These are phyloP conservation scores for Golubevia pallescens DNA, from an alignment of 1,284 basidiomycete genomes.

Conservation along the genomic window DNA sequence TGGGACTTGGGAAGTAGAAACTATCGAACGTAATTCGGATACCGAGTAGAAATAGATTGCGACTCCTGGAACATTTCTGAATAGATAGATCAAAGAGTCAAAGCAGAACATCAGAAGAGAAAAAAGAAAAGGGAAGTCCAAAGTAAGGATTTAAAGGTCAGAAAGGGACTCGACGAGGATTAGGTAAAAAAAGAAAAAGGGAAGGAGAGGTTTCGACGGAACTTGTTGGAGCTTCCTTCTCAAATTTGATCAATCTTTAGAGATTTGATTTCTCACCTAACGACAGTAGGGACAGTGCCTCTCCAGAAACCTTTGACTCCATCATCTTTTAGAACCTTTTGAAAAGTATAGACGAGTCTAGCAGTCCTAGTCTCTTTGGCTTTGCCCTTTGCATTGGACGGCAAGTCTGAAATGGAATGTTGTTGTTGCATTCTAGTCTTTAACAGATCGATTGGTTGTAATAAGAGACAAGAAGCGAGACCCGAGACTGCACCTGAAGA, in stretches of 20 bases:
- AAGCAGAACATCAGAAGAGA: too few species aligned
- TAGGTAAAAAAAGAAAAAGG: background rate
- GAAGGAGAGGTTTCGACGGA: slow-evolving; percentile 1
- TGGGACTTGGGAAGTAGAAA: slow-evolving; percentile 39
- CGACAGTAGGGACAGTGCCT: slow-evolving; percentile 55
- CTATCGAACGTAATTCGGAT: slow-evolving; percentile 37
- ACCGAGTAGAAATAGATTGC: slow-evolving; percentile 62
- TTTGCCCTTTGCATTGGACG: background rate
- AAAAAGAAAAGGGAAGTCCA: background rate
- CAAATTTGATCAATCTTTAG: background rate
- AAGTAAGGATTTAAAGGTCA: background rate
- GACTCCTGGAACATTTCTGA: slow-evolving; percentile 58
- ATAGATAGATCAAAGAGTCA: too few species aligned
- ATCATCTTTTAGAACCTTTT: slow-evolving; percentile 28
- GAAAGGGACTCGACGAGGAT: background rate
- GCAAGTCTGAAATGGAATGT: background rate
- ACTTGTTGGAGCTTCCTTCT: slow-evolving; percentile 3
- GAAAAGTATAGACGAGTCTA: slow-evolving; percentile 21
- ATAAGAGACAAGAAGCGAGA: slow-evolving; percentile 51
- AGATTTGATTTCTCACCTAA: slow-evolving; percentile 14
- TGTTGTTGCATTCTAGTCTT: slow-evolving; percentile 59
- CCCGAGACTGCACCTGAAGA: slow-evolving; percentile 53
- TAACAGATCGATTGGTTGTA: slow-evolving; percentile 60
- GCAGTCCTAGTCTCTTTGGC: slow-evolving; percentile 8
- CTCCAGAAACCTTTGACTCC: slow-evolving; percentile 54